Percentiles rank a stretch among this genome's conserved stretches.
These are phyloP conservation scores for Ophiorrhiza pumila DNA, from an alignment of 257 asterid species.

Conservation along the genomic window DNA sequence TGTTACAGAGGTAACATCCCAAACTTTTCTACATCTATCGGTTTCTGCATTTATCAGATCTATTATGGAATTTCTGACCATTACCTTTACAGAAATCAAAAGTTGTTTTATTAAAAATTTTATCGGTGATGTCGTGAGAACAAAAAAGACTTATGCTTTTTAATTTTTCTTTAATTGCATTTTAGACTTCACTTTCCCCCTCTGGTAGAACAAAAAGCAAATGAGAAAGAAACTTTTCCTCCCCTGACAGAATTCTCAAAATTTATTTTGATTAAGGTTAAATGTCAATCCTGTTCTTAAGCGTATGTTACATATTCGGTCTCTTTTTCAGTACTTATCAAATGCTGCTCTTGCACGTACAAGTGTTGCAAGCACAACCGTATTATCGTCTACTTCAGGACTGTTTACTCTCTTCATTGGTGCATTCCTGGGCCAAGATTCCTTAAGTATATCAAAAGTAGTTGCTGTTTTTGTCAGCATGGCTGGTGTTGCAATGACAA, in stretches of 20 bases:
- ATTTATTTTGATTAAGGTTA: background rate
- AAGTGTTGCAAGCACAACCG: constrained; percentile 99
- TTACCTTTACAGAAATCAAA: background rate
- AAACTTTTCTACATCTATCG: background rate
- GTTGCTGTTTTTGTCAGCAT: constrained; percentile 93
- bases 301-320: constrained; percentile 9
- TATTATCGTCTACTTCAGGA: constrained; percentile 95
- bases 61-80: background rate
- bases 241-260: background rate
- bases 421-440: constrained; percentile 90
- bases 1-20: constrained; percentile 67
- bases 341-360: constrained; percentile 98
- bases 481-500: constrained; percentile 90
- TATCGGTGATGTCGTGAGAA: background rate
- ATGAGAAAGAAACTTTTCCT: background rate
- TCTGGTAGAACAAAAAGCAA: background rate
- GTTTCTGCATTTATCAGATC: background rate
- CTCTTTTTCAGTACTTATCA: constrained; percentile 65
- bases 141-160: background rate
- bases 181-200: background rate
- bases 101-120: background rate
- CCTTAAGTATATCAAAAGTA: constrained; percentile 65
- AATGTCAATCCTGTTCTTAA: background rate
- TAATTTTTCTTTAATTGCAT: background rate
- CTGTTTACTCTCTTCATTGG: constrained; percentile 90